Conservation (phyloP, 768 basidiomycete genomes). For the Panellus pusillus region DNA sequence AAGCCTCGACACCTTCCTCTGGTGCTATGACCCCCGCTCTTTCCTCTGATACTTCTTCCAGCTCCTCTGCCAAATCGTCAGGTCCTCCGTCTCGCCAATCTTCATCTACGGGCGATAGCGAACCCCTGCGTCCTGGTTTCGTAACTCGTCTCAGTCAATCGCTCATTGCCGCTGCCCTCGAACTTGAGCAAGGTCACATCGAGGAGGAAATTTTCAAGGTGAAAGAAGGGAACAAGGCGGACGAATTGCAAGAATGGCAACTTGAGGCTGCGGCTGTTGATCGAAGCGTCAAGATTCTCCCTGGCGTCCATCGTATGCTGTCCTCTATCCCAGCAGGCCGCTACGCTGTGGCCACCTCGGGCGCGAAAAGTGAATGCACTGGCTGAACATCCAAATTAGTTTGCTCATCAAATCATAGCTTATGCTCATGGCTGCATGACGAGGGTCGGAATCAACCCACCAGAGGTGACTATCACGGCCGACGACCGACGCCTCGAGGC, state of each 20-base stretch:
- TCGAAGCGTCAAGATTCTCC: constrained; percentile 68
- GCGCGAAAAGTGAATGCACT: constrained; percentile 66
- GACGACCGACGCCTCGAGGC: constrained; percentile 64
- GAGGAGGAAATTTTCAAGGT: constrained; percentile 36
- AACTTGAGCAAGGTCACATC: constrained; percentile 27
- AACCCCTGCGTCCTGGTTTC: constrained; percentile 49
- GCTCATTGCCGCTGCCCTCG: constrained; percentile 29
- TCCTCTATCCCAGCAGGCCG: constrained; percentile 62
- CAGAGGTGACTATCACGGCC: constrained; percentile 70
- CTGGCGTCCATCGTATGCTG: constrained; percentile 67
- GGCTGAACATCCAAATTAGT: constrained; percentile 21
- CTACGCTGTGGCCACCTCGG: constrained; percentile 74
- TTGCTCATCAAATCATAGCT: background rate
- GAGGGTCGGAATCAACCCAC: constrained; percentile 67
- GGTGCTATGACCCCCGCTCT: constrained; percentile 42
- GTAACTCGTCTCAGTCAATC: constrained; percentile 39
- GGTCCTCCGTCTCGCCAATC: constrained; percentile 9
- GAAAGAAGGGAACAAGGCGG: constrained; percentile 31
- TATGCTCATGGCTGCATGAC: constrained; percentile 67
- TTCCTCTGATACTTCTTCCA: constrained; percentile 40
- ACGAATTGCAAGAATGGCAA: constrained; percentile 49
- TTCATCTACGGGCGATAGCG: constrained; percentile 37
- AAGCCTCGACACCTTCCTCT: constrained; percentile 25
- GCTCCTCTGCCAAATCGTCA: constrained; percentile 34
- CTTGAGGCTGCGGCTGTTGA: constrained; percentile 56